Percentiles rank a stretch among this genome's conserved stretches.
Evolutionary conservation across 805 yeast genomes (phyloP).

Genomic region (Priceomyces fermenticarens): DNA sequence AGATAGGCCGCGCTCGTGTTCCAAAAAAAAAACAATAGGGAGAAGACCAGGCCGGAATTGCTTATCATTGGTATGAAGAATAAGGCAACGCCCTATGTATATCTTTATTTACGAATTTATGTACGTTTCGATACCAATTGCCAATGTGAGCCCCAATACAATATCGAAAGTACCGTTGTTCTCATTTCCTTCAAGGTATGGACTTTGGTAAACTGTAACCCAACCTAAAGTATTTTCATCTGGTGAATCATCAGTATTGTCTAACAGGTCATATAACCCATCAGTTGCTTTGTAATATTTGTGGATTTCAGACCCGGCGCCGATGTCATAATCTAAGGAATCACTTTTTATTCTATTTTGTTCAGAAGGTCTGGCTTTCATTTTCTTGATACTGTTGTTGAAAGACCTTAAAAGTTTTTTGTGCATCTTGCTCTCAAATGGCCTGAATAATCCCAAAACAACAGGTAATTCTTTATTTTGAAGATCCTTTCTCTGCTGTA

Average conservation of each 20-base stretch:
- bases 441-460: conserved; percentile 39
- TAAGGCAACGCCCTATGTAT: too few relatives aligned
- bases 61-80: too few relatives aligned
- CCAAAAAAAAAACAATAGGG: background rate
- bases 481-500: conserved; percentile 22
- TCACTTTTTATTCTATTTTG: conserved; percentile 8
- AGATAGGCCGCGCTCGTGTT: too few relatives aligned
- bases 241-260: conserved; percentile 60
- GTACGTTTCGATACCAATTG: conserved; percentile 36
- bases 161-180: conserved; percentile 51
- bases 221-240: conserved; percentile 61
- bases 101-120: conserved; percentile 1
- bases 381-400: conserved; percentile 15
- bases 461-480: conserved; percentile 20
- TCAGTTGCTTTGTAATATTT: conserved; percentile 49
- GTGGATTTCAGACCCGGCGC: conserved; percentile 21
- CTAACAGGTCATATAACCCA: conserved; percentile 43
- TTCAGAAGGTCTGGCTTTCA: background rate
- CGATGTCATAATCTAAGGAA: conserved; percentile 19
- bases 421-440: conserved; percentile 33
- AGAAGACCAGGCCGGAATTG: background rate
- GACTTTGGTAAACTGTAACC: conserved; percentile 58
- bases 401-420: conserved; percentile 37
- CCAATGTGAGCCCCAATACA: conserved; percentile 51
- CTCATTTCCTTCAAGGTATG: conserved; percentile 12